phyloP scores from a whole-genome alignment of 2,329 filamentous ascomycete species.

The Hypoxylon sp. region DNA sequence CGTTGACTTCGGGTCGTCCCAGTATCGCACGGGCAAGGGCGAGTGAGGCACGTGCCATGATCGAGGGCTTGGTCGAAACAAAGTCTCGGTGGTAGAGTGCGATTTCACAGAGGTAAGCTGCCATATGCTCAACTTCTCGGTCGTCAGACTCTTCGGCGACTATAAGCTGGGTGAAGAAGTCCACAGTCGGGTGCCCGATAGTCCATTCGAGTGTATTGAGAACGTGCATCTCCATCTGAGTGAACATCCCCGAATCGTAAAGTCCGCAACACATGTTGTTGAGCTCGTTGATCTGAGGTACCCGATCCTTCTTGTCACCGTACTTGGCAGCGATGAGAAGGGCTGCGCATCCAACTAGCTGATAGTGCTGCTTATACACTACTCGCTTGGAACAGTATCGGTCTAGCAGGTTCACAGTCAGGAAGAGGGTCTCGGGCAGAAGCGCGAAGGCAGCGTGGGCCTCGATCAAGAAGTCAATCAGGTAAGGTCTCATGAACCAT shows the following conservation, averaged over 20 bases:
- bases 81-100: slow-evolving; percentile 97
- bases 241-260: slow-evolving; percentile 99
- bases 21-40: slow-evolving; percentile 90
- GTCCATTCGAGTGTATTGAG: slow-evolving; percentile 97
- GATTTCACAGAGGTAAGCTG: slow-evolving; percentile 93
- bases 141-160: slow-evolving; percentile 83
- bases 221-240: slow-evolving; percentile 99
- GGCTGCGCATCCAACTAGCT: slow-evolving; percentile 95
- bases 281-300: slow-evolving; percentile 96
- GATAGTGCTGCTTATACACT: slow-evolving; percentile 99
- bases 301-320: slow-evolving; percentile 97
- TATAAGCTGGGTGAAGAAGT: slow-evolving; percentile 91
- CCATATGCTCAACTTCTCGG: slow-evolving; percentile 92
- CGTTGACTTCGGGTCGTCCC: slow-evolving; percentile 79
- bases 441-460: slow-evolving; percentile 95
- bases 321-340: slow-evolving; percentile 98
- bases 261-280: slow-evolving; percentile 99
- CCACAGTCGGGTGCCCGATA: slow-evolving; percentile 94
- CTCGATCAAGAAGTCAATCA: slow-evolving; percentile 98
- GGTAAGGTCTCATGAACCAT: slow-evolving; percentile 99
- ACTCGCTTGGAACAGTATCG: slow-evolving; percentile 97
- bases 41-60: slow-evolving; percentile 88
- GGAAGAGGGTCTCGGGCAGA: slow-evolving; percentile 93
- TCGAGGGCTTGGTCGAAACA: slow-evolving; percentile 89
- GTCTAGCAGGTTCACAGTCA: slow-evolving; percentile 96